A percentile compares a stretch with the other conserved stretches of the same genome.
These are phyloP conservation scores for Petunia axillaris DNA, from an alignment of 257 asterid species.

Conservation along the genomic window DNA sequence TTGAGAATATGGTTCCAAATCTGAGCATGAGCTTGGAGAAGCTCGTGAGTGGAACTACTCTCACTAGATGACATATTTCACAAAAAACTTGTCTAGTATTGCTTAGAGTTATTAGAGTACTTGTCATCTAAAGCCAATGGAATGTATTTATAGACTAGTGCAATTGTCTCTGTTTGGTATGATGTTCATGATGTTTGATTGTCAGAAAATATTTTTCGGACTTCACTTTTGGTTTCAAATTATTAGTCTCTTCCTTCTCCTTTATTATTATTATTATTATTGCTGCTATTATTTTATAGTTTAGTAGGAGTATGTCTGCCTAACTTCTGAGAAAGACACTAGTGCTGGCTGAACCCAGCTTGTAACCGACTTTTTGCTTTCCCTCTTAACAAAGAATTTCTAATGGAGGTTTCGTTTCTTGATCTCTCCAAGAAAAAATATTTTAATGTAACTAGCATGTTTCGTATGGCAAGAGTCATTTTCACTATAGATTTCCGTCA, in stretches of 20 bases:
- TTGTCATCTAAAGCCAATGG: neutral
- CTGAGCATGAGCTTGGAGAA: constrained; percentile 32
- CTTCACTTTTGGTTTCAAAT: too few relatives aligned
- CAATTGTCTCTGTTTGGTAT: neutral
- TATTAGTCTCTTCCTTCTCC: too few relatives aligned
- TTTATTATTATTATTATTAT: too few relatives aligned
- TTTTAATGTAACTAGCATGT: neutral
- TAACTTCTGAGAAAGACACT: too few relatives aligned
- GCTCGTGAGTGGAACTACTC: neutral
- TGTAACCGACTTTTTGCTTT: too few relatives aligned
- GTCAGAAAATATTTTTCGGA: neutral
- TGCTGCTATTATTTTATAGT: too few relatives aligned
- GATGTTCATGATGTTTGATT: too few relatives aligned
- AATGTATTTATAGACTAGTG: neutral
- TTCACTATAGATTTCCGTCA: neutral
- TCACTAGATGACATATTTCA: neutral
- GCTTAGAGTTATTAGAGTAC: neutral
- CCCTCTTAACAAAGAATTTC: too few relatives aligned
- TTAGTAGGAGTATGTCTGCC: too few relatives aligned
- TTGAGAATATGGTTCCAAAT: constrained; percentile 30
- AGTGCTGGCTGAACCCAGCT: too few relatives aligned
- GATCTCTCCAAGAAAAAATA: neutral
- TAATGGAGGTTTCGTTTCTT: too few relatives aligned
- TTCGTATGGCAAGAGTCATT: neutral
- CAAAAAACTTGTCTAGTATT: neutral